A percentile compares a stretch with the other conserved stretches of the same genome.
phyloP scores from a whole-genome alignment of 108 stramenopile species.

The Cylindrotheca fusiformis region DNA sequence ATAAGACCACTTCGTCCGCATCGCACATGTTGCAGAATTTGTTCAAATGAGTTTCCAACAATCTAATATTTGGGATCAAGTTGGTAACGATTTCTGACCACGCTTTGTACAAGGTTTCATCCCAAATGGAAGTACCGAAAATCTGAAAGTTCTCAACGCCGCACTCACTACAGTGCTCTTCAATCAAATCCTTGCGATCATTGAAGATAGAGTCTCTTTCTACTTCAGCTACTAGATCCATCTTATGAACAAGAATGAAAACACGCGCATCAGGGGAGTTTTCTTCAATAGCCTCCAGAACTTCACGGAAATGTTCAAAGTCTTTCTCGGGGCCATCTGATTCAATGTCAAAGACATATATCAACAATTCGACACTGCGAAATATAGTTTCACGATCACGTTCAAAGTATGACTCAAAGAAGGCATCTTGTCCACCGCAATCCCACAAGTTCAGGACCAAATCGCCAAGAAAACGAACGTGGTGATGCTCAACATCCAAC shows the following conservation, averaged over 20 bases:
- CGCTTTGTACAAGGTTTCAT: slow-evolving; percentile 96
- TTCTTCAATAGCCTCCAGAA: slow-evolving; percentile 92
- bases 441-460: slow-evolving; percentile 99
- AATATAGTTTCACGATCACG: slow-evolving; percentile 97
- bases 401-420: slow-evolving; percentile 98
- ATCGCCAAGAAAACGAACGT: slow-evolving; percentile 98
- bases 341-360: slow-evolving; percentile 99
- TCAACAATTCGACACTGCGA: slow-evolving; percentile 93
- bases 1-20: slow-evolving; percentile 98
- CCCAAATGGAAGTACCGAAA: slow-evolving; percentile 98
- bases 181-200: slow-evolving; percentile 79
- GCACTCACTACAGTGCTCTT: slow-evolving; percentile 61
- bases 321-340: slow-evolving; percentile 86
- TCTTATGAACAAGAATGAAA: slow-evolving; percentile 99
- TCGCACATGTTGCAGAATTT: slow-evolving; percentile 93
- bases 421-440: slow-evolving; percentile 98
- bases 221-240: slow-evolving; percentile 94
- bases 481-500: slow-evolving; percentile 96
- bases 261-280: slow-evolving; percentile 94
- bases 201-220: slow-evolving; percentile 84
- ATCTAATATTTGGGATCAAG: slow-evolving; percentile 95
- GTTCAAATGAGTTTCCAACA: slow-evolving; percentile 89
- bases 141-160: slow-evolving; percentile 80
- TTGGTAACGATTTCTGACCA: slow-evolving; percentile 97
- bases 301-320: slow-evolving; percentile 88